Evolutionary conservation across 2,329 filamentous ascomycete species (phyloP), one percentile per base, ranked within the genome.

Genomic region (Akanthomyces dipterigenus): DNA sequence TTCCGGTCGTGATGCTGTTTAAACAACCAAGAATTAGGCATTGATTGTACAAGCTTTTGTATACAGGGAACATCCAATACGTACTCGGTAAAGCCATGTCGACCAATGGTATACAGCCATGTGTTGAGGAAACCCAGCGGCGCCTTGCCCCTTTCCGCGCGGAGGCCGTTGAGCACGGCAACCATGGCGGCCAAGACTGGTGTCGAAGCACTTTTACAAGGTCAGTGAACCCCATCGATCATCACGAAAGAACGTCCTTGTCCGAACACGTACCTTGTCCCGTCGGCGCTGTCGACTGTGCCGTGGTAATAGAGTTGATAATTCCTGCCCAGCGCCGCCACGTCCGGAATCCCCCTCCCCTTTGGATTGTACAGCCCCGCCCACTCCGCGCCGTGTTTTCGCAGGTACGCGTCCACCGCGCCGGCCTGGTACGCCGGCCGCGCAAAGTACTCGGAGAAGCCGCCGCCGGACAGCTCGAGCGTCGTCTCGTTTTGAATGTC

Each of bases 131-230:
- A 87, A 1, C 85, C 84, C 66, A 88, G 72, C 0, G 75, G 68
- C 7, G 79, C 70, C 68, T 80, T 79, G 1, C 82, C 82, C n/a
- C 75, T 74, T 18, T 79, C 74, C 53, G 88, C 72, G 36, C 86
- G 77, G 24, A 82, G 80, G 63, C 86, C 83, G 68, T 90, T 90
- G 55, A 91, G 71, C 42, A 89, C 78, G 1, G 82, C 79, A 54
- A 91, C 75, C 64, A 91, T 79, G 16, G 80, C 80, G 0, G 87
- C 86, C 55, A 88, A 81, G 0, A 85, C 76, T 0, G 88, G 88
- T 0, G 83, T 75, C 2, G 87, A 81, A 0, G 87, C 86, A 61
- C 77, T 80, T 53, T 24, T 16, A 31, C 2, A 11, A 46, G 6
- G 11, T 62, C 11, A 66, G 61, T 62, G 16, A 18, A 9, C 20